Conservation (phyloP, 495 filamentous ascomycete genomes). For the Rhypophila decipiens region DNA sequence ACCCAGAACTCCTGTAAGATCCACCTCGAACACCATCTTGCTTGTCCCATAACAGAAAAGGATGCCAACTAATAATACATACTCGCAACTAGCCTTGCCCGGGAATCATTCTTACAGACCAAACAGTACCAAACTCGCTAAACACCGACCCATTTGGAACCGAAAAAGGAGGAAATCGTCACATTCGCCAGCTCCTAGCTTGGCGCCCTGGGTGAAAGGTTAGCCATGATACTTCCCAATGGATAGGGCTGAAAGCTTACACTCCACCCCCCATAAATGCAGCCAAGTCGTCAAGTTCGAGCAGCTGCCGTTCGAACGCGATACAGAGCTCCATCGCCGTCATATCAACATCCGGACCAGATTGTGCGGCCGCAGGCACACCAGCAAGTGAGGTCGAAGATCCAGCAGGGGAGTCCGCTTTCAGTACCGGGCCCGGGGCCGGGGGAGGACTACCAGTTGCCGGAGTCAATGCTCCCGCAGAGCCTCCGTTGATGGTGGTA, state of each 20-base stretch:
- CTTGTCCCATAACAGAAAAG: too few species aligned
- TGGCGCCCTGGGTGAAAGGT: constrained; percentile 12
- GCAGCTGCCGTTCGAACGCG: constrained; percentile 44
- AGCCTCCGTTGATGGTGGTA: constrained; percentile 46
- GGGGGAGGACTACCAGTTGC: constrained; percentile 37
- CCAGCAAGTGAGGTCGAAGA: constrained; percentile 23
- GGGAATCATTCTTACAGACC: too few species aligned
- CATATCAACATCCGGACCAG: constrained; percentile 35
- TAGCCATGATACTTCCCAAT: constrained; percentile 6
- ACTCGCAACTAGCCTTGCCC: too few species aligned
- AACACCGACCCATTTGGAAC: too few species aligned
- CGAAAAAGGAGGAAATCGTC: too few species aligned
- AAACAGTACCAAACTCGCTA: too few species aligned
- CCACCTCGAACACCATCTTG: too few species aligned
- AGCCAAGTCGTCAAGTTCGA: constrained; percentile 45
- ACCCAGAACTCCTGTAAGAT: too few species aligned
- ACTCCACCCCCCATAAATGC: constrained; percentile 49
- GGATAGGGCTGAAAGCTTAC: too few species aligned
- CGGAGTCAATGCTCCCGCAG: constrained; percentile 33
- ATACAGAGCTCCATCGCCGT: constrained; percentile 41
- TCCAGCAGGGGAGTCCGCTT: constrained; percentile 33
- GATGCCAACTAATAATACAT: too few species aligned
- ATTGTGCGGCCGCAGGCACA: constrained; percentile 1
- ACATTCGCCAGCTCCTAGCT: too few species aligned
- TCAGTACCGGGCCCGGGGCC: constrained; percentile 18